Conservation (phyloP, 768 basidiomycete species). For the Rhizopogon sp. region DNA sequence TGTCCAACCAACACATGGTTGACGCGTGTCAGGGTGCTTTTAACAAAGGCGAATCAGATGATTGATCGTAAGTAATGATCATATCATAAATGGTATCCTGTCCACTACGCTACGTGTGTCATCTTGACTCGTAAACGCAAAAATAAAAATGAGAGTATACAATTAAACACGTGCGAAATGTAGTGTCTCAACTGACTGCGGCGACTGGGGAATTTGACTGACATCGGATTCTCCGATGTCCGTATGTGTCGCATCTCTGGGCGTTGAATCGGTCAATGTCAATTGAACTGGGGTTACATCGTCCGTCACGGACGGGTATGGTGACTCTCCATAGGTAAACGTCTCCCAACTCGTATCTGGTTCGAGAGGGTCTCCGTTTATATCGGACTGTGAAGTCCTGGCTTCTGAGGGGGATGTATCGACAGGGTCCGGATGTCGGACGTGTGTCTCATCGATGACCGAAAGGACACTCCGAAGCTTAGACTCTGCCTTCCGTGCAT, state of each 20-base stretch:
- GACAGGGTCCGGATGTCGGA: conserved; percentile 25
- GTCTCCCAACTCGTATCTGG: conserved; percentile 31
- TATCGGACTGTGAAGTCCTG: conserved; percentile 18
- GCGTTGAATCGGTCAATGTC: conserved; percentile 10
- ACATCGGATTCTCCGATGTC: conserved; percentile 14
- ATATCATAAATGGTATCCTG: conserved; percentile 5
- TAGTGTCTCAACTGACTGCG: conserved; percentile 21
- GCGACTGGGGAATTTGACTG: conserved; percentile 7
- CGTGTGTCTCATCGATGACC: conserved; percentile 59
- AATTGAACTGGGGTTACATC: conserved; percentile 46
- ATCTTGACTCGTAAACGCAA: background rate
- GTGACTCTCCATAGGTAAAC: conserved; percentile 36
- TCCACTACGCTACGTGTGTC: background rate
- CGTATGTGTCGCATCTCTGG: conserved; percentile 11
- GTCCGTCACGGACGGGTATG: conserved; percentile 29
- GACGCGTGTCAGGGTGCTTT: background rate
- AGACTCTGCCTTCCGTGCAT: conserved; percentile 51
- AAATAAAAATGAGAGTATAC: conserved; percentile 4
- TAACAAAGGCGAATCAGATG: background rate
- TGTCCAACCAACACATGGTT: conserved; percentile 33
- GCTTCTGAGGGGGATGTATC: conserved; percentile 12
- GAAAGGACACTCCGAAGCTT: conserved; percentile 72
- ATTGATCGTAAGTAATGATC: conserved; percentile 8
- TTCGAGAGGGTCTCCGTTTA: conserved; percentile 26
- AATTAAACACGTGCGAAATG: conserved; percentile 12